phyloP scores from a whole-genome alignment of 176 grass and related monocot species.

The Bromus sterilis region DNA sequence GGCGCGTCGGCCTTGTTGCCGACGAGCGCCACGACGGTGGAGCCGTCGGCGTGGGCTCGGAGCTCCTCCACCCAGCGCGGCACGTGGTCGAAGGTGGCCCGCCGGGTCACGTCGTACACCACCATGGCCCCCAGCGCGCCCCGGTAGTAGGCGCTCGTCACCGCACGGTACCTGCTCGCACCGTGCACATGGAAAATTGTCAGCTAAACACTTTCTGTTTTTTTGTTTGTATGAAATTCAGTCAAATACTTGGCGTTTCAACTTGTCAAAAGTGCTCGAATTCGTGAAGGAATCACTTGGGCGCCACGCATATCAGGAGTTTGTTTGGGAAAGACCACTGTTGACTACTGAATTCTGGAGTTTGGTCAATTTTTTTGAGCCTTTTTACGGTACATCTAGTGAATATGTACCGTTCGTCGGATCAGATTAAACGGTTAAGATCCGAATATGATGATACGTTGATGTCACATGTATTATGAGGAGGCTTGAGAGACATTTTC shows the following conservation, averaged over 20 bases:
- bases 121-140: slow-evolving; percentile 75
- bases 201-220: background rate
- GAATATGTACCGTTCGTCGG: no score
- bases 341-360: no score
- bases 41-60: slow-evolving; percentile 55
- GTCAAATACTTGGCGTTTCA: background rate
- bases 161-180: slow-evolving; percentile 48
- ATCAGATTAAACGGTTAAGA: no score
- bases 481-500: no score
- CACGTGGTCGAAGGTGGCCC: slow-evolving; percentile 63
- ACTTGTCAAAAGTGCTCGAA: background rate
- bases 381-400: no score
- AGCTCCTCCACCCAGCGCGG: slow-evolving; percentile 67
- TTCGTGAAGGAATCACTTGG: background rate
- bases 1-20: slow-evolving; percentile 72
- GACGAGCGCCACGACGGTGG: slow-evolving; percentile 56
- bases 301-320: background rate
- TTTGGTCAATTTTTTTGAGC: no score
- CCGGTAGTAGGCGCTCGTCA: slow-evolving; percentile 77
- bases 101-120: slow-evolving; percentile 63
- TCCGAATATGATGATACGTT: no score
- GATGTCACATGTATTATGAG: no score
- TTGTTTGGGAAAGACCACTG: background rate
- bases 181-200: background rate
- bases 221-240: background rate